Conservation (phyloP, 148 eudicot genomes). For the Chenopodium suecicum region DNA sequence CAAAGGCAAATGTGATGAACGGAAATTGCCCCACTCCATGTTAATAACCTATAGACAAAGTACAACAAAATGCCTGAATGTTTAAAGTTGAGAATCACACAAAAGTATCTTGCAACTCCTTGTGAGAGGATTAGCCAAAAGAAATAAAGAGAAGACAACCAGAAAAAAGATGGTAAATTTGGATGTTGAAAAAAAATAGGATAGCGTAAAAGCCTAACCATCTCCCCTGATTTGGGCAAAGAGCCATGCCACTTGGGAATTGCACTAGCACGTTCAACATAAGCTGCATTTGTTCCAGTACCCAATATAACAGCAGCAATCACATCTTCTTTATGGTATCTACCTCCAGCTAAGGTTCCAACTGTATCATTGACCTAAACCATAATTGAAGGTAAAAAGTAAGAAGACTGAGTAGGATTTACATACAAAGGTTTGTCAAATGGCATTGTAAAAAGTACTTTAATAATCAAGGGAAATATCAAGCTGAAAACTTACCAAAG, state of each 20-base stretch:
- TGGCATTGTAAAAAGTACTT: not conserved
- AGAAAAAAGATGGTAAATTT: not conserved
- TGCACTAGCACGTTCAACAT: constrained; percentile 85
- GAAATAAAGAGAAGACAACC: constrained; percentile 1
- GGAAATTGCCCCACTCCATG: constrained; percentile 96
- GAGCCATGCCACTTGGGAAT: constrained; percentile 95
- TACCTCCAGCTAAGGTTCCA: constrained; percentile 94
- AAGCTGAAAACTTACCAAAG: constrained; percentile 54
- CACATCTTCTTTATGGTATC: constrained; percentile 57
- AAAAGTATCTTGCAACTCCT: not conserved
- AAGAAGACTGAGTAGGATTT: not conserved
- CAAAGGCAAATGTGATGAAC: constrained; percentile 72
- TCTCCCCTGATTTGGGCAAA: constrained; percentile 76
- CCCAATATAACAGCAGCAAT: constrained; percentile 93
- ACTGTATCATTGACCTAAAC: constrained; percentile 91
- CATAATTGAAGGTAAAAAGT: constrained; percentile 16
- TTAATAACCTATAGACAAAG: constrained; percentile 63
- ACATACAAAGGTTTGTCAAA: not conserved
- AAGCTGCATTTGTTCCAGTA: constrained; percentile 99
- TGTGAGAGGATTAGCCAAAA: not conserved
- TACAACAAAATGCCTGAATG: not conserved
- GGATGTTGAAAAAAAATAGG: not conserved
- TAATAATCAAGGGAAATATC: not conserved
- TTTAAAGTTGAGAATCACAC: not conserved
- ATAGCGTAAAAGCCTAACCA: constrained; percentile 43